Evolutionary conservation across 2,329 filamentous ascomycete species (phyloP), one percentile per base, ranked within the genome.

Genomic region (Alternaria novae-zelandiae): DNA sequence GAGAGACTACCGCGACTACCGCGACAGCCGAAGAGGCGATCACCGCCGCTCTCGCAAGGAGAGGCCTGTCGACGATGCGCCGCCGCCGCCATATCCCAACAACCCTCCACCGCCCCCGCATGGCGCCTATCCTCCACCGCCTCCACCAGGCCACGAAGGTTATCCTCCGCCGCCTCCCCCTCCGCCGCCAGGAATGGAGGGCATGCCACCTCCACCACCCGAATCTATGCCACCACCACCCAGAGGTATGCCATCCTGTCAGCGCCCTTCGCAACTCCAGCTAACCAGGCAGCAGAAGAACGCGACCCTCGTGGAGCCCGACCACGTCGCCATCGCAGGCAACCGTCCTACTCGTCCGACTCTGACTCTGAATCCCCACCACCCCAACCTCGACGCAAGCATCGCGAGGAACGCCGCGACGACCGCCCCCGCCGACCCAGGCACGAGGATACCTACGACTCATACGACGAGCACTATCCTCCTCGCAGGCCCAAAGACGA

Each of bases 401-500:
- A 64, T 49, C 72, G 66, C 28, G 68, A 73, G 1, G 69, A 68
- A 11, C 68, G 68, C 54, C 72, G 66, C 32, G 68, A 73, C 1
- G 69, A 68, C 11, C 68, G 68, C 28, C 63, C 70, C 11, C 70
- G 66, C n/a, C 58, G 64, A 25, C 51, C 59, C 10, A 53, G 15
- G 21, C 68, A 65, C 21, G 67, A 71, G 25, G 70, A 73, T 20
- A 61, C 65, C 2, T 74, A 75, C 61, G 71, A 75, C 55, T 73
- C 70, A 2, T 75, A 75, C 54, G 71, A 75, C 47, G 73, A 75
- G 25, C 66, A 73, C 57, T 70, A 68, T 26, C 67, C 69, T 3
- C 69, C 69, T 0, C 71, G 70, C 32, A 56, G 68, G 4, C 65
- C 59, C 13, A 58, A 44, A 41, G 61, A 68, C 3, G 61, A 63